Percentiles rank a stretch among this genome's conserved stretches.
Conservation (phyloP, 1,284 basidiomycete species). For the Violaceomyces palustris region DNA sequence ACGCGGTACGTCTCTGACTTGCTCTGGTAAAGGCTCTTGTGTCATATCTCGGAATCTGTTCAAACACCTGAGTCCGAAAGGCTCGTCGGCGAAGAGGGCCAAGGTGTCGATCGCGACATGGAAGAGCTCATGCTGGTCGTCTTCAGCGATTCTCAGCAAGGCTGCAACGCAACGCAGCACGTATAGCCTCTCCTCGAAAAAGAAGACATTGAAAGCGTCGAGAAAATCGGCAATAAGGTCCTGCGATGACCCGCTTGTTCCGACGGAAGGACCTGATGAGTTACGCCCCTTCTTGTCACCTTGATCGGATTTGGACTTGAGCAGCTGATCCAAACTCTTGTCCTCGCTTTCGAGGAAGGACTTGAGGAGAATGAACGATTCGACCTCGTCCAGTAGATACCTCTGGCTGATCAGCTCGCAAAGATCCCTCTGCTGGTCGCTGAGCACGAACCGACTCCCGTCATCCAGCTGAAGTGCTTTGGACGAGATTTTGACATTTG, state of each 20-base stretch:
- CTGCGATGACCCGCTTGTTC: no score
- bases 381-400: conserved; percentile 71
- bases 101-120: conserved; percentile 60
- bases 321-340: conserved; percentile 59
- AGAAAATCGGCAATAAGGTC: conserved; percentile 57
- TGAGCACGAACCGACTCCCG: conserved; percentile 62
- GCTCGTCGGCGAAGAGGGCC: conserved; percentile 61
- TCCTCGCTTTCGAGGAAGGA: conserved; percentile 76
- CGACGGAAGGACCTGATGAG: no score
- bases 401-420: conserved; percentile 65
- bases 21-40: conserved; percentile 56
- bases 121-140: conserved; percentile 60
- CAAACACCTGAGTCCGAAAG: conserved; percentile 62
- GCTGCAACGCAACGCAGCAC: conserved; percentile 57
- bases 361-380: conserved; percentile 66
- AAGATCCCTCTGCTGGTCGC: conserved; percentile 63
- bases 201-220: conserved; percentile 70
- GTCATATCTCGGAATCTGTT: conserved; percentile 58
- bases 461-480: conserved; percentile 63
- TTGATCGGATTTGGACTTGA: not conserved
- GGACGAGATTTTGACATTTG: conserved; percentile 3
- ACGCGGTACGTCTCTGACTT: conserved; percentile 60
- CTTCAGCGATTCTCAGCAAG: conserved; percentile 61
- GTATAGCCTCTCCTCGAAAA: conserved; percentile 70
- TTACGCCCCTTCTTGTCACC: no score